A percentile compares a stretch with the other conserved stretches of the same genome.
Evolutionary conservation across 495 filamentous ascomycete genomes (phyloP).

Genomic region (Neurospora sp.): DNA sequence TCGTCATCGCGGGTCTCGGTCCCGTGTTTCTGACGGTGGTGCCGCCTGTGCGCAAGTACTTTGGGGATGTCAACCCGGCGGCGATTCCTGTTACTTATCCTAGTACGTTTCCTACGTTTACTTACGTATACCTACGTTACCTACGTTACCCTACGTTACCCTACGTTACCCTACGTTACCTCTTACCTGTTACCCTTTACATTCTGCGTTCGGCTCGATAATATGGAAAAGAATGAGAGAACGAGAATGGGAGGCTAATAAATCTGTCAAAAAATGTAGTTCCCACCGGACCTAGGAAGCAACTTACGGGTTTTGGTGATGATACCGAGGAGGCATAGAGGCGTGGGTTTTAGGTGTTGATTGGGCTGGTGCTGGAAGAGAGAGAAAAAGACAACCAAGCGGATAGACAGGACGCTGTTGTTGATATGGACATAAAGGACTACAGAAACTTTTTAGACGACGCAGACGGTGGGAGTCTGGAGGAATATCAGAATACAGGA

Average conservation of each 20-base stretch:
- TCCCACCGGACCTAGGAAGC: conserved; percentile 61
- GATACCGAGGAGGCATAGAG: conserved; percentile 14
- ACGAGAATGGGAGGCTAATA: neutral
- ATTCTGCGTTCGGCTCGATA: neutral
- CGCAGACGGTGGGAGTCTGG: neutral
- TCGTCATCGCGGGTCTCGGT: conserved; percentile 59
- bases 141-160: no score
- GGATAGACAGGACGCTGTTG: neutral
- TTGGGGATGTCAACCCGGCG: conserved; percentile 62
- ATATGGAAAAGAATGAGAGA: neutral
- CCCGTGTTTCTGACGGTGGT: conserved; percentile 57
- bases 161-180: no score
- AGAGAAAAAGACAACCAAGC: neutral
- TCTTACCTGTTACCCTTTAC: neutral
- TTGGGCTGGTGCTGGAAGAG: neutral
- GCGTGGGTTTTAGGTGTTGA: no score
- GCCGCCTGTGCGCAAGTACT: conserved; percentile 54
- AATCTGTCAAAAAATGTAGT: conserved; percentile 19
- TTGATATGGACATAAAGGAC: neutral
- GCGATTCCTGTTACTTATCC: conserved; percentile 85
- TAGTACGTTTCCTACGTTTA: conserved; percentile 44
- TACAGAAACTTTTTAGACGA: neutral
- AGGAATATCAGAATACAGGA: neutral
- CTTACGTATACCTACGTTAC: no score
- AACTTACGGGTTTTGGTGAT: conserved; percentile 72